Evolutionary conservation across 306 rosid genomes (phyloP), one percentile per base, ranked within the genome.

Genomic region (Cicer arietinum): DNA sequence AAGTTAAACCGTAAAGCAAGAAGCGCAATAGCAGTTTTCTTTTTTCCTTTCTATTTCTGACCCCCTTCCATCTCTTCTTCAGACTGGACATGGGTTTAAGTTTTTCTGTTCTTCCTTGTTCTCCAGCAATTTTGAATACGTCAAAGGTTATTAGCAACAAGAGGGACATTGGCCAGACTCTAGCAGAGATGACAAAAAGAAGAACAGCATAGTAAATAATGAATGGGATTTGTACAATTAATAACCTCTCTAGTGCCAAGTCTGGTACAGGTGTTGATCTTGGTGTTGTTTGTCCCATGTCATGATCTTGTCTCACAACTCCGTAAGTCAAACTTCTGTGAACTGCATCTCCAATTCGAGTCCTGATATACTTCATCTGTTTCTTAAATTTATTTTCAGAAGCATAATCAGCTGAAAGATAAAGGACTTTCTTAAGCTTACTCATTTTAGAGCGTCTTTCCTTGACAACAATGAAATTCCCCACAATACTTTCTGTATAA

Each of bases 311-410:
- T 43, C 41, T 59, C 13, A 50, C 70, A 43, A 76, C 11, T 68
- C 42, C 76, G 9, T 72, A 79, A 35, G 45, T 64, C 11, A 39
- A 7, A 20, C 61, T 6, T 14, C 56, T 73, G 13, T 17, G 16
- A 17, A 53, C 2, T 3, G 74, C 69, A 44, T 66, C 74, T 54
- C 40, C 74, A 35, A 73, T 56, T 67, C 4, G 40, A 8, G 25
- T 65, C 10, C 22, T 18, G 2, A 56, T 6, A n/a, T 9, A 4
- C 10, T 7, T 8, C 75, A 79, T 66, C 79, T 73, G 6, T n/a
- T 37, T 46, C 47, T 4, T 6, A 9, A 79, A 42, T 14, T 46
- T 6, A 14, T 1, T 25, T 25, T 25, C 30, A 0, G 30, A 25
- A 25, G 30, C 0, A 25, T 25, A 25, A 25, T 25, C 0, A 0